Conservation (phyloP, 768 basidiomycete species). For the Nidularia sp. region DNA sequence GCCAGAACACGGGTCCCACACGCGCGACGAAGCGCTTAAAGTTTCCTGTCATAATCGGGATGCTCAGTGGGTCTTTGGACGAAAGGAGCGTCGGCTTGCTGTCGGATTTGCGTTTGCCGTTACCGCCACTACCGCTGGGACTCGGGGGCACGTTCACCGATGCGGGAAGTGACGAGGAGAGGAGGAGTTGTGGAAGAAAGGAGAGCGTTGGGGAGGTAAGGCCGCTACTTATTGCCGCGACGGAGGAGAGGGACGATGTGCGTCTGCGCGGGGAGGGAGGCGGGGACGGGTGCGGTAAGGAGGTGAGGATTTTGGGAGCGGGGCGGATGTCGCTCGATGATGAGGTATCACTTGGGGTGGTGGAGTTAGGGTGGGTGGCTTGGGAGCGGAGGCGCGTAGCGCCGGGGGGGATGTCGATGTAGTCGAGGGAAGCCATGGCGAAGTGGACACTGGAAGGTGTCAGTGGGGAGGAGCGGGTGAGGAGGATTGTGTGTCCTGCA, state of each 20-base stretch:
- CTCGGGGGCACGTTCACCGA: constrained; percentile 1
- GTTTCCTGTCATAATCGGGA: constrained; percentile 74
- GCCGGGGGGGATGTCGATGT: constrained; percentile 36
- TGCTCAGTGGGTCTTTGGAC: constrained; percentile 65
- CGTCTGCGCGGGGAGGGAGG: constrained; percentile 13
- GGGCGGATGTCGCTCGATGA: constrained; percentile 24
- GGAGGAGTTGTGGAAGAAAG: constrained; percentile 30
- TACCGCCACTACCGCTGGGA: not conserved
- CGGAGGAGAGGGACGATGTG: constrained; percentile 8
- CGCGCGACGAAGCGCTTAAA: constrained; percentile 78
- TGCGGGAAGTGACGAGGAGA: constrained; percentile 24
- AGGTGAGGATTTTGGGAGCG: constrained; percentile 35
- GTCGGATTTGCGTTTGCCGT: constrained; percentile 4
- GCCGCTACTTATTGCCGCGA: not conserved
- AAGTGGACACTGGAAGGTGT: not conserved
- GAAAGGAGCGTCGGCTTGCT: constrained; percentile 41
- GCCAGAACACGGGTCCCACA: constrained; percentile 81
- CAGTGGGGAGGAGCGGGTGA: no score
- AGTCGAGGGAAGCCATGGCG: constrained; percentile 45
- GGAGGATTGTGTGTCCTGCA: no score
- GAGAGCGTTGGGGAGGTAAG: constrained; percentile 25
- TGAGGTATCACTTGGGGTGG: constrained; percentile 3
- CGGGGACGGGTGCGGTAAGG: constrained; percentile 35
- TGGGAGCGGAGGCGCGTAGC: constrained; percentile 31
- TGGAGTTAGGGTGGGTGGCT: constrained; percentile 1